These are phyloP conservation scores for Tilletia indica DNA, from an alignment of 1,284 basidiomycete species.

Conservation along the genomic window DNA sequence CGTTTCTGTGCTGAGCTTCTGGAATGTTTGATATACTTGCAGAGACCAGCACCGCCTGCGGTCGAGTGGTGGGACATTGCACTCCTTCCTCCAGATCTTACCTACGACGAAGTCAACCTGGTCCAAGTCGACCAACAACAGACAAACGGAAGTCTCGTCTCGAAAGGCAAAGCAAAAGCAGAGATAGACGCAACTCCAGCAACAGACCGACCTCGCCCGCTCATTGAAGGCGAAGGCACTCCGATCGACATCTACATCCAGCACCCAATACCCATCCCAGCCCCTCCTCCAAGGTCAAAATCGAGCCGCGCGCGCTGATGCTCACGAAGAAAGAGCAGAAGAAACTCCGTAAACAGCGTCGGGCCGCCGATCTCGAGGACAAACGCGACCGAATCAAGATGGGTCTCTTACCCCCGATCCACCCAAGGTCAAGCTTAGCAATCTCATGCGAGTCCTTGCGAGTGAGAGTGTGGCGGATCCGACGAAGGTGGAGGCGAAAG, in stretches of 20 bases:
- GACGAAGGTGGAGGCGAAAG: slow-evolving; percentile 91
- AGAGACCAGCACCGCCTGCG: slow-evolving; percentile 80
- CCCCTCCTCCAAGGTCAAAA: slow-evolving; percentile 80
- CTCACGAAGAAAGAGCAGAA: slow-evolving; percentile 73
- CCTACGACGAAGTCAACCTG: slow-evolving; percentile 64
- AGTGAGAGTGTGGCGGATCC: slow-evolving; percentile 95
- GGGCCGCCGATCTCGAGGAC: slow-evolving; percentile 86
- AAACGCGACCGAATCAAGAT: slow-evolving; percentile 92
- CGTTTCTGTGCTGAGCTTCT: too few relatives aligned
- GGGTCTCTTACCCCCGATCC: slow-evolving; percentile 90
- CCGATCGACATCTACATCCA: slow-evolving; percentile 90
- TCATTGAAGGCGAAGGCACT: slow-evolving; percentile 61
- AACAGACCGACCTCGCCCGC: slow-evolving; percentile 20
- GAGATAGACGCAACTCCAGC: neutral
- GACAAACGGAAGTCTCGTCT: slow-evolving; percentile 63
- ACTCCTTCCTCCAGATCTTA: slow-evolving; percentile 77
- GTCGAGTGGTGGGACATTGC: slow-evolving; percentile 97
- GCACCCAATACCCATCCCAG: slow-evolving; percentile 93
- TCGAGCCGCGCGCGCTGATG: slow-evolving; percentile 58
- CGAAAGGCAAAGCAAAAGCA: slow-evolving; percentile 47
- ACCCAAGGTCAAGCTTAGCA: slow-evolving; percentile 92
- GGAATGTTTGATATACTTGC: slow-evolving; percentile 14
- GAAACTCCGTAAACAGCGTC: slow-evolving; percentile 87
- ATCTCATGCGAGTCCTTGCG: slow-evolving; percentile 96
- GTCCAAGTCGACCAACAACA: slow-evolving; percentile 58